These are phyloP conservation scores for Trichocladium antarcticum DNA, from an alignment of 495 filamentous ascomycete species.

Conservation along the genomic window DNA sequence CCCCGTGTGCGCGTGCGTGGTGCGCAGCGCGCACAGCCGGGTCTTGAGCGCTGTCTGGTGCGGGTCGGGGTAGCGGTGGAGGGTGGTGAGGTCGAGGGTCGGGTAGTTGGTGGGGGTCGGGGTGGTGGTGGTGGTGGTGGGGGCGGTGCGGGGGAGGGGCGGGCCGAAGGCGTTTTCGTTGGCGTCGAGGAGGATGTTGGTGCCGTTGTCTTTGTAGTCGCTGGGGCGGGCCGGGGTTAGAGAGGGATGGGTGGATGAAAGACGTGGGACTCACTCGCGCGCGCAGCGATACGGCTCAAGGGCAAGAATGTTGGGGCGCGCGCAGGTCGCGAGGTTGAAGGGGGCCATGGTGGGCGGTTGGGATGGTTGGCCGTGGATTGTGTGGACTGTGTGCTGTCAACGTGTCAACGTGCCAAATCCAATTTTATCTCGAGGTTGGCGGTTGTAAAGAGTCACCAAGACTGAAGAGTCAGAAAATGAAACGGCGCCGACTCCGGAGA, in stretches of 20 bases:
- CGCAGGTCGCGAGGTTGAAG: slow-evolving; percentile 72
- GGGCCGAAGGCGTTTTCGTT: slow-evolving; percentile 97
- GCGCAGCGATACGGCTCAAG: slow-evolving; percentile 78
- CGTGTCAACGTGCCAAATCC: background rate
- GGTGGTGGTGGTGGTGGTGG: slow-evolving; percentile 10
- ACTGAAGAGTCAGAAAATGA: slow-evolving; percentile 1
- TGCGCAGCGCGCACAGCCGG: slow-evolving; percentile 76
- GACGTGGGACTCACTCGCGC: slow-evolving; percentile 52
- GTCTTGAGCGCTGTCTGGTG: slow-evolving; percentile 83
- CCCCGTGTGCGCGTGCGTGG: slow-evolving; percentile 66
- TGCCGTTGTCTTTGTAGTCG: slow-evolving; percentile 98
- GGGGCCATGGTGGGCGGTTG: slow-evolving; percentile 37
- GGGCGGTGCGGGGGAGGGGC: slow-evolving; percentile 30
- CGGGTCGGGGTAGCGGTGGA: slow-evolving; percentile 94
- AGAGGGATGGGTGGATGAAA: slow-evolving; percentile 8
- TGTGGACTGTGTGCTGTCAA: slow-evolving; percentile 3
- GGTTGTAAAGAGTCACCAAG: slow-evolving; percentile 15
- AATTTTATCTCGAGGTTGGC: background rate
- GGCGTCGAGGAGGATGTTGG: slow-evolving; percentile 90
- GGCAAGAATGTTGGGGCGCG: slow-evolving; percentile 69
- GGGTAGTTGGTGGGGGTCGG: slow-evolving; percentile 19
- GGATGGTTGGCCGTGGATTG: too few species aligned
- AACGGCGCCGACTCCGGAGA: slow-evolving; percentile 19
- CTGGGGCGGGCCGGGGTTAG: slow-evolving; percentile 38
- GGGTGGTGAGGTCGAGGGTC: slow-evolving; percentile 57